Evolutionary conservation across 179 eudicot genomes (phyloP).

Genomic region (Spergularia azorica): DNA sequence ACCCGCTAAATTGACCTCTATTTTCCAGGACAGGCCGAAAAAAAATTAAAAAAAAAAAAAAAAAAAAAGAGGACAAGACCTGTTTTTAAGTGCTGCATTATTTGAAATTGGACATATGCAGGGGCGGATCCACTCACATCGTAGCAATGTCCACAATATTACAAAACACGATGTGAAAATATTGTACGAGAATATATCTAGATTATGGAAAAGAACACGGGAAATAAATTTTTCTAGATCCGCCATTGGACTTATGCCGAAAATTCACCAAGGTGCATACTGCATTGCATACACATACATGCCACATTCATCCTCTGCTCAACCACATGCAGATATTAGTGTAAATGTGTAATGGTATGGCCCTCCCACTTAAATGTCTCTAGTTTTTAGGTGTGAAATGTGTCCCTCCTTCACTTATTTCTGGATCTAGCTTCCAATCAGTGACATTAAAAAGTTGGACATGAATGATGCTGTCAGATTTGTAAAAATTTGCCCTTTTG

Average conservation of each 20-base stretch:
- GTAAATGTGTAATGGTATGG: slow-evolving; percentile 11
- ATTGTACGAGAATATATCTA: too few relatives aligned
- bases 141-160: background rate
- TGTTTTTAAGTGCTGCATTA: background rate
- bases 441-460: background rate
- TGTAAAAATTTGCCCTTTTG: background rate
- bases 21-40: slow-evolving; percentile 3
- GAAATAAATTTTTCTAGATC: too few relatives aligned
- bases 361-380: slow-evolving; percentile 24
- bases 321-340: slow-evolving; percentile 17
- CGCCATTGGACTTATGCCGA: background rate
- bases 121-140: background rate
- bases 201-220: too few relatives aligned
- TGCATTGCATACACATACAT: slow-evolving; percentile 3
- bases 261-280: background rate
- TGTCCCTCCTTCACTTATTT: background rate
- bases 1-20: slow-evolving; percentile 16
- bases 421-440: background rate
- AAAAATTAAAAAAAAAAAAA: too few relatives aligned
- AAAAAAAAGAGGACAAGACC: background rate
- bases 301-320: slow-evolving; percentile 6
- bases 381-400: slow-evolving; percentile 10
- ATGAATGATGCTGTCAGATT: background rate
- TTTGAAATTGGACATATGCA: background rate
- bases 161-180: background rate